A percentile compares a stretch with the other conserved stretches of the same genome.
phyloP scores from a whole-genome alignment of 73 alveolate species.

The Paramecium biaurelia region DNA sequence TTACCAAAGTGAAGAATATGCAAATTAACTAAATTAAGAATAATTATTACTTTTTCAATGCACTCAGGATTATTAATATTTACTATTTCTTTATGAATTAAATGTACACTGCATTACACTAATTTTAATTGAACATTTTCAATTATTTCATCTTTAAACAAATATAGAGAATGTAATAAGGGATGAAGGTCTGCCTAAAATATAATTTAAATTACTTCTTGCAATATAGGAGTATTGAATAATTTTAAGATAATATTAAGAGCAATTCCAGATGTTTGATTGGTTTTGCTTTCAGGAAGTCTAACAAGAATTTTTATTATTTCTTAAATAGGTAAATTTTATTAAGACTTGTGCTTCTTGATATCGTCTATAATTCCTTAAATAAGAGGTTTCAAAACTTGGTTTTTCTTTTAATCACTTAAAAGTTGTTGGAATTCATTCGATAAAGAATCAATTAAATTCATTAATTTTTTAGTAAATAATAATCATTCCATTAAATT shows the following conservation, averaged over 20 bases:
- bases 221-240: neutral
- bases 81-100: neutral
- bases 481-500: conserved; percentile 22
- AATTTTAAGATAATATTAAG: conserved; percentile 7
- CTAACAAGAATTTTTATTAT: conserved; percentile 27
- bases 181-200: conserved; percentile 46
- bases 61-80: conserved; percentile 42
- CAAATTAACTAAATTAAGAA: neutral
- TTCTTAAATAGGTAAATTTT: conserved; percentile 6
- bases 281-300: conserved; percentile 35
- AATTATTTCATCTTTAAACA: conserved; percentile 1
- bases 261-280: conserved; percentile 15
- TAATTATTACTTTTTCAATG: neutral
- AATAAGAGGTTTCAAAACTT: conserved; percentile 6
- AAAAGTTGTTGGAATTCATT: conserved; percentile 34
- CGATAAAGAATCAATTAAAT: conserved; percentile 30
- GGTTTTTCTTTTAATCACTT: conserved; percentile 38
- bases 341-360: neutral
- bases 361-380: conserved; percentile 3
- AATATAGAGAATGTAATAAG: conserved; percentile 32
- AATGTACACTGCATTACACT: conserved; percentile 10
- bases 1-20: neutral
- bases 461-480: conserved; percentile 10
- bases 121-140: neutral
- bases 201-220: neutral